These are phyloP conservation scores for Sonneratia caseolaris DNA, from an alignment of 345 rosid species.

Conservation along the genomic window DNA sequence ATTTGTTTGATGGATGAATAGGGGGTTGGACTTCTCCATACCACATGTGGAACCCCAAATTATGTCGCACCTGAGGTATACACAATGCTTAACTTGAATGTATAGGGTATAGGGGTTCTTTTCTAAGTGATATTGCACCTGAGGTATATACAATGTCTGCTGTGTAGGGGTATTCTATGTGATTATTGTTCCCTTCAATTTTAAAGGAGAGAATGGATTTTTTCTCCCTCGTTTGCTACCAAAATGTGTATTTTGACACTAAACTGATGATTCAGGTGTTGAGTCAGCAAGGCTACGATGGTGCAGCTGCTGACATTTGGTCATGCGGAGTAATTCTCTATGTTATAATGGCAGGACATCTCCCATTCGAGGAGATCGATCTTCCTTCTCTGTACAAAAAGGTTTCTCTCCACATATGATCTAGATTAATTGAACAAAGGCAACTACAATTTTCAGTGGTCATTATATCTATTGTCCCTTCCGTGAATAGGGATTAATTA, in stretches of 20 bases:
- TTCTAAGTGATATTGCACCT: background rate
- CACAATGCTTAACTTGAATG: background rate
- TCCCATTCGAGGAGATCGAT: conserved; percentile 70
- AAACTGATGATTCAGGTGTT: conserved; percentile 36
- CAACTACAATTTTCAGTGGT: background rate
- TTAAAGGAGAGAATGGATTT: background rate
- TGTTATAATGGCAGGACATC: conserved; percentile 79
- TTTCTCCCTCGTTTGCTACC: background rate
- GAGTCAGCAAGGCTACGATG: conserved; percentile 61
- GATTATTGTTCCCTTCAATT: background rate
- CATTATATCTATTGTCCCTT: background rate
- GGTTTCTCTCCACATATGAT: conserved; percentile 21
- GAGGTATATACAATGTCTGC: background rate
- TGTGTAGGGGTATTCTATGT: background rate
- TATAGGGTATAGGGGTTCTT: conserved; percentile 1
- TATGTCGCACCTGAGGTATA: conserved; percentile 62
- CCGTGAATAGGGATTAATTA: background rate
- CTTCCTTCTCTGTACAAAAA: conserved; percentile 65
- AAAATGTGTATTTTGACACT: background rate
- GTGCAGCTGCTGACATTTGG: conserved; percentile 91
- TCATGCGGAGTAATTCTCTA: conserved; percentile 92
- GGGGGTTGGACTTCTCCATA: conserved; percentile 63
- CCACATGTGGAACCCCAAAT: conserved; percentile 92
- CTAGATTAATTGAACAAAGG: background rate
- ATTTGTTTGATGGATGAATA: conserved; percentile 14